Percentiles rank a stretch among this genome's conserved stretches.
Conservation (phyloP, 441 rosid genomes). For the Dalechampia spathulata region DNA sequence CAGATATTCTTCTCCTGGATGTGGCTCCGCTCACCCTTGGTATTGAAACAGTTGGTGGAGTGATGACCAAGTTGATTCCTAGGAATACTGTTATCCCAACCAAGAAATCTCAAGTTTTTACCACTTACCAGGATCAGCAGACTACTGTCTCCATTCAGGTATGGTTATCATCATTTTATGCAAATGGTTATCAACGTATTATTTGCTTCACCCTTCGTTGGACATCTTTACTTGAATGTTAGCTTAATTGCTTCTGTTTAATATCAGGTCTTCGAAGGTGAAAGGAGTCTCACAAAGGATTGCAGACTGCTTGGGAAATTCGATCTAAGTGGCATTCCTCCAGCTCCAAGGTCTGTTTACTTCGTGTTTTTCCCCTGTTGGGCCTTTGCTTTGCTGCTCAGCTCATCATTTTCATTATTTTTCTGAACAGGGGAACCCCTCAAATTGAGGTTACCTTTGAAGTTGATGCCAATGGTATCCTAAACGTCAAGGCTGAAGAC, state of each 20-base stretch:
- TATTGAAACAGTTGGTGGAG: constrained; percentile 97
- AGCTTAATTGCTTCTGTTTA: constrained; percentile 1
- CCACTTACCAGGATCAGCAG: constrained; percentile 99
- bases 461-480: constrained; percentile 93
- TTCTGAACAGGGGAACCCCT: constrained; percentile 78
- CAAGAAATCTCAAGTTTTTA: constrained; percentile 97
- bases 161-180: neutral
- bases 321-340: constrained; percentile 74
- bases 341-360: constrained; percentile 66
- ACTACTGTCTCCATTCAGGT: constrained; percentile 95
- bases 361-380: too few relatives aligned
- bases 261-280: constrained; percentile 88
- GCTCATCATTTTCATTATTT: neutral
- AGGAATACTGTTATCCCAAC: constrained; percentile 98
- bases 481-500: constrained; percentile 93
- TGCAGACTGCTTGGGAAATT: constrained; percentile 89
- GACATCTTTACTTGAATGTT: neutral
- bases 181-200: too few relatives aligned
- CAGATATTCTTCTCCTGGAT: constrained; percentile 95
- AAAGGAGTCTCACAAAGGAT: constrained; percentile 96
- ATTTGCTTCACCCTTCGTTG: neutral
- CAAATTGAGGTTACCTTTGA: constrained; percentile 97
- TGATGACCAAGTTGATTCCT: constrained; percentile 98
- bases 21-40: constrained; percentile 97
- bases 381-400: too few relatives aligned